A percentile compares a stretch with the other conserved stretches of the same genome.
phyloP scores from a whole-genome alignment of 495 filamentous ascomycete genomes.

The Polyplosphaeria fusca region DNA sequence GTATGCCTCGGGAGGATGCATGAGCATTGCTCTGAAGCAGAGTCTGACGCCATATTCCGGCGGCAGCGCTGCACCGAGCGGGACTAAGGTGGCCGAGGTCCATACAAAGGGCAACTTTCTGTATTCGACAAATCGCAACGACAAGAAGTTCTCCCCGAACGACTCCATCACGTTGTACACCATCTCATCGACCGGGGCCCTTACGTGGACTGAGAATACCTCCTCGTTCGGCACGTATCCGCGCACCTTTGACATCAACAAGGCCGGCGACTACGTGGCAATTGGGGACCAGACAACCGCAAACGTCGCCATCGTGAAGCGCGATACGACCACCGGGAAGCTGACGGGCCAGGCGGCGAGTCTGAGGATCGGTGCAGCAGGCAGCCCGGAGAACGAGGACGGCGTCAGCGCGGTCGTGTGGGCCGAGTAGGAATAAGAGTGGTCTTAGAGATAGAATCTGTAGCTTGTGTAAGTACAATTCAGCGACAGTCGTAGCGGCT shows the following conservation, averaged over 20 bases:
- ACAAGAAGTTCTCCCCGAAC: constrained; percentile 16
- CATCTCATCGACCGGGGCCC: constrained; percentile 29
- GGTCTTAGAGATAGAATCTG: neutral
- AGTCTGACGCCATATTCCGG: constrained; percentile 12
- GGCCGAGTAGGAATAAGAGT: constrained; percentile 46
- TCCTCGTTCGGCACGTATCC: constrained; percentile 41
- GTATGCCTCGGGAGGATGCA: constrained; percentile 39
- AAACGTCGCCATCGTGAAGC: constrained; percentile 58
- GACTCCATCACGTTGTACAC: constrained; percentile 18
- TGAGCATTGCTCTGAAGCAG: constrained; percentile 15
- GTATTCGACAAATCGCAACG: constrained; percentile 21
- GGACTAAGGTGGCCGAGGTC: constrained; percentile 14
- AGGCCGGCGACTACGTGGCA: constrained; percentile 57
- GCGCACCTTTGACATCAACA: constrained; percentile 64
- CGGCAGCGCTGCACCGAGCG: constrained; percentile 25
- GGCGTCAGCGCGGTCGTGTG: constrained; percentile 60
- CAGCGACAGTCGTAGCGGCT: neutral
- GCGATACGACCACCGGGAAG: constrained; percentile 55
- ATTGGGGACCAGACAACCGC: constrained; percentile 60
- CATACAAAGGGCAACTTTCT: constrained; percentile 36
- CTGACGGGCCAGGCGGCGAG: constrained; percentile 52
- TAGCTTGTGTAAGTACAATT: neutral
- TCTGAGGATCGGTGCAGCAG: constrained; percentile 11
- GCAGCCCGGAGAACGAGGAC: constrained; percentile 47
- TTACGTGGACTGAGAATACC: constrained; percentile 6